Conservation (phyloP, 2,329 filamentous ascomycete genomes). For the Alternaria hordeiaustralica region DNA sequence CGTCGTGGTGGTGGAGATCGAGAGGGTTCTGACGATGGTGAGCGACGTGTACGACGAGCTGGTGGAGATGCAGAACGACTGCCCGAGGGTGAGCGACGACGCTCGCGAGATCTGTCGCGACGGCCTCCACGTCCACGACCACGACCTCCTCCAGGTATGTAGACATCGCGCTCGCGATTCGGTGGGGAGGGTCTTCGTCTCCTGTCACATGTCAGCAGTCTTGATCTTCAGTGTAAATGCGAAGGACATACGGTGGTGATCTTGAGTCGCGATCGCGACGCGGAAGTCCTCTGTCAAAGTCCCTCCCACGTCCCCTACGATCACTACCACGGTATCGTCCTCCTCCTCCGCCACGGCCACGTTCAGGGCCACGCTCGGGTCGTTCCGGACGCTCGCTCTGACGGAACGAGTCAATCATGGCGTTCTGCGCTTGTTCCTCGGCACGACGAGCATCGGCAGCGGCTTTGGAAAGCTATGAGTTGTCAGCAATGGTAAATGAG, state of each 20-base stretch:
- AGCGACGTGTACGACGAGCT: slow-evolving; percentile 16
- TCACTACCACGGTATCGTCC: slow-evolving; percentile 55
- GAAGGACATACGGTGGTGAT: slow-evolving; percentile 52
- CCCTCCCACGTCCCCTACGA: slow-evolving; percentile 48
- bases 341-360: slow-evolving; percentile 54
- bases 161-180: slow-evolving; percentile 62
- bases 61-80: slow-evolving; percentile 21
- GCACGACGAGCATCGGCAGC: slow-evolving; percentile 76
- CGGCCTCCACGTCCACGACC: slow-evolving; percentile 45
- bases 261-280: slow-evolving; percentile 57
- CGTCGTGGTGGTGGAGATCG: slow-evolving; percentile 37
- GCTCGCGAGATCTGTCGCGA: slow-evolving; percentile 44
- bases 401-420: slow-evolving; percentile 71
- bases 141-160: slow-evolving; percentile 58
- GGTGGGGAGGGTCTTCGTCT: slow-evolving; percentile 55
- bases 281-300: slow-evolving; percentile 56
- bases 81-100: slow-evolving; percentile 43
- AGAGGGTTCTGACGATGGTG: slow-evolving; percentile 25
- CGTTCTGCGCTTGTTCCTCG: slow-evolving; percentile 68
- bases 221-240: background rate
- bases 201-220: slow-evolving; percentile 43
- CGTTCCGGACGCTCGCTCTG: slow-evolving; percentile 64
- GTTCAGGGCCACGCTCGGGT: slow-evolving; percentile 52
- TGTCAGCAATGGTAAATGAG: slow-evolving; percentile 24
- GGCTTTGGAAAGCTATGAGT: slow-evolving; percentile 78